A percentile compares a stretch with the other conserved stretches of the same genome.
Conservation (phyloP, 371 early-diverging fungal genomes). For the Mortierella sp. region DNA sequence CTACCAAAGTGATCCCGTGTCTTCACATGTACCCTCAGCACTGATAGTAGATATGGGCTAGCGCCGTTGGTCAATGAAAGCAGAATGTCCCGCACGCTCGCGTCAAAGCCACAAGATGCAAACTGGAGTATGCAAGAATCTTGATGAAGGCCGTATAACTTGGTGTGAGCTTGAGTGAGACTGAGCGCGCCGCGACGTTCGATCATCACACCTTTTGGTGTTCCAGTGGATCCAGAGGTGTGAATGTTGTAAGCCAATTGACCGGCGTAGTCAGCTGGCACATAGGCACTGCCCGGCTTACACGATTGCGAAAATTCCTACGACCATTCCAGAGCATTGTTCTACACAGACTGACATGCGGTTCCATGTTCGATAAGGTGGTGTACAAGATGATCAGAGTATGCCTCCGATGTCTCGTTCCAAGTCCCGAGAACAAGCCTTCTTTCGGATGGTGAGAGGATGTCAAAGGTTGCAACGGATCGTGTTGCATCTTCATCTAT, state of each 20-base stretch:
- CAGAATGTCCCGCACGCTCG: slow-evolving; percentile 6
- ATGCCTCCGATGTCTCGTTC: slow-evolving; percentile 8
- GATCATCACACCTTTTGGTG: slow-evolving; percentile 60
- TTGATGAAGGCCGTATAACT: neutral
- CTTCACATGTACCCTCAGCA: neutral
- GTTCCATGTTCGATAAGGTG: slow-evolving; percentile 8
- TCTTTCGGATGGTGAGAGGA: slow-evolving; percentile 12
- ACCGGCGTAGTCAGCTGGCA: slow-evolving; percentile 12
- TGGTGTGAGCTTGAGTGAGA: neutral
- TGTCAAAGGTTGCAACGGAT: slow-evolving; percentile 1
- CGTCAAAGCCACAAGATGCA: slow-evolving; percentile 10
- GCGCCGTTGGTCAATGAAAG: neutral
- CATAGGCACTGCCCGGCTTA: slow-evolving; percentile 27
- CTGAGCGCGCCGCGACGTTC: slow-evolving; percentile 41
- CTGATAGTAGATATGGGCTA: neutral
- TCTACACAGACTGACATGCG: slow-evolving; percentile 16
- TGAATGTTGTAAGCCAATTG: slow-evolving; percentile 46
- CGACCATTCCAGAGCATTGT: slow-evolving; percentile 11
- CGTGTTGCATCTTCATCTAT: neutral
- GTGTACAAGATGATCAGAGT: slow-evolving; percentile 1
- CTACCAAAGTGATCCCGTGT: neutral
- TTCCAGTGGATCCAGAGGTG: slow-evolving; percentile 63
- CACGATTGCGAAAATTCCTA: slow-evolving; percentile 12
- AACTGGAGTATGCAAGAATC: slow-evolving; percentile 2
- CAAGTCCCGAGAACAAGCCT: slow-evolving; percentile 8